Evolutionary conservation across 495 filamentous ascomycete genomes (phyloP).

Genomic region (Opeltia flavorubescens): DNA sequence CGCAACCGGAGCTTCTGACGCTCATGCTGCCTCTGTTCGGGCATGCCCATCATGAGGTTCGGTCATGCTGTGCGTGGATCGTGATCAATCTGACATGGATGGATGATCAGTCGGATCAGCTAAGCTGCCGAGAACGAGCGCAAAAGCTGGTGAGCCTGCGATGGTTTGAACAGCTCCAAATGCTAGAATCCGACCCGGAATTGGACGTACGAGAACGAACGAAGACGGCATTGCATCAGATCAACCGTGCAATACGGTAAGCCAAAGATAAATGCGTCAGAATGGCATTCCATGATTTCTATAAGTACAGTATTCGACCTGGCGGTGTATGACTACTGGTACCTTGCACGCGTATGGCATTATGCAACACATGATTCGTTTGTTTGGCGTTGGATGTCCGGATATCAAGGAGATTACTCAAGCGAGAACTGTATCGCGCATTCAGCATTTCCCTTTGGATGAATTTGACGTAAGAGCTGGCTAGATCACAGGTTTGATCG

Average conservation of each 20-base stretch:
- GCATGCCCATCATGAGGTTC: conserved; percentile 54
- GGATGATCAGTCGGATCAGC: conserved; percentile 53
- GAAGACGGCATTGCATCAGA: conserved; percentile 60
- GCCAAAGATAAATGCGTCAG: not conserved
- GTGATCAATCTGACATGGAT: conserved; percentile 70
- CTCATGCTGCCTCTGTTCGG: conserved; percentile 43
- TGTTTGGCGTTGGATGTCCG: too few relatives aligned
- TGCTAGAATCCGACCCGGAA: conserved; percentile 57
- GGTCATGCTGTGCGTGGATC: conserved; percentile 62
- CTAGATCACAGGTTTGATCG: too few relatives aligned
- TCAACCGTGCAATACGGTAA: conserved; percentile 19
- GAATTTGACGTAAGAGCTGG: too few relatives aligned
- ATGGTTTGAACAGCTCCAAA: conserved; percentile 49
- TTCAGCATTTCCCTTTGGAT: too few relatives aligned
- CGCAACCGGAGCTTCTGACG: conserved; percentile 41
- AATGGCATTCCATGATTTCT: not conserved
- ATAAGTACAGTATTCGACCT: not conserved
- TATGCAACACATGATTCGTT: too few relatives aligned
- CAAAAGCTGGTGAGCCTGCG: conserved; percentile 55
- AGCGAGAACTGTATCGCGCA: too few relatives aligned
- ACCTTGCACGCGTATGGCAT: too few relatives aligned
- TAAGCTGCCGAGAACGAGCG: conserved; percentile 48
- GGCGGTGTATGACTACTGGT: too few relatives aligned
- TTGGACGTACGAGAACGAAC: conserved; percentile 71
- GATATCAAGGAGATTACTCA: too few relatives aligned